These are phyloP conservation scores for Lactarius sanguifluus DNA, from an alignment of 768 basidiomycete genomes.

Conservation along the genomic window DNA sequence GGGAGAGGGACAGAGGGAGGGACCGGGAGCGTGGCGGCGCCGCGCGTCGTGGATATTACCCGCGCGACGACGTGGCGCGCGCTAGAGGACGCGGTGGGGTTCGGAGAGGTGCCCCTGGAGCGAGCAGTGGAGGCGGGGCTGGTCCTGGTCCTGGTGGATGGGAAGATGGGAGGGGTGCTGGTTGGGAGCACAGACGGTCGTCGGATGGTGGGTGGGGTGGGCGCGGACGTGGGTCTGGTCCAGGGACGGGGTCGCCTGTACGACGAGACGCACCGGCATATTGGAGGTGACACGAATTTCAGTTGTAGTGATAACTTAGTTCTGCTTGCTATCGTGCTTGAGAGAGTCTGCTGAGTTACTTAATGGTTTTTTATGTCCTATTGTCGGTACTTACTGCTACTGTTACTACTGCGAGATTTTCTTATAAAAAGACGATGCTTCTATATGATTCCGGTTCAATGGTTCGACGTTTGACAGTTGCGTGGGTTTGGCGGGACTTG, in stretches of 20 bases:
- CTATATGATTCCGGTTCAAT: no score
- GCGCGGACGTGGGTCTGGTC: constrained; percentile 12
- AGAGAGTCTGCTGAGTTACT: neutral
- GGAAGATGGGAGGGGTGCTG: constrained; percentile 5
- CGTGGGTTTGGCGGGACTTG: neutral
- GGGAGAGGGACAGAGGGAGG: neutral
- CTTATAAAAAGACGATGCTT: no score
- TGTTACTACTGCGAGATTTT: neutral
- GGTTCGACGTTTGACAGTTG: no score
- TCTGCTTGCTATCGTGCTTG: neutral
- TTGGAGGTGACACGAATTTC: constrained; percentile 10
- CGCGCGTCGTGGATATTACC: constrained; percentile 16
- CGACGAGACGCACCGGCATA: constrained; percentile 14
- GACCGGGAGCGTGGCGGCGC: constrained; percentile 8
- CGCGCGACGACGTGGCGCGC: constrained; percentile 11
- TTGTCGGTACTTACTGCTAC: neutral
- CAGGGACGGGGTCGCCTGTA: constrained; percentile 12
- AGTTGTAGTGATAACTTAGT: neutral
- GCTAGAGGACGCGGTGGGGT: constrained; percentile 16
- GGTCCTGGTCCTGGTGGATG: constrained; percentile 1
- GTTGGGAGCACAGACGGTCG: constrained; percentile 10
- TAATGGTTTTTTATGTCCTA: no score
- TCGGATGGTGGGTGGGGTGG: constrained; percentile 19
- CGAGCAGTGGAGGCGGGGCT: constrained; percentile 6
- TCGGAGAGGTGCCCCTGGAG: neutral